Base-by-base conservation (phyloP, 306 rosid genomes). In the Trichosanthes cucumerina region DNA sequence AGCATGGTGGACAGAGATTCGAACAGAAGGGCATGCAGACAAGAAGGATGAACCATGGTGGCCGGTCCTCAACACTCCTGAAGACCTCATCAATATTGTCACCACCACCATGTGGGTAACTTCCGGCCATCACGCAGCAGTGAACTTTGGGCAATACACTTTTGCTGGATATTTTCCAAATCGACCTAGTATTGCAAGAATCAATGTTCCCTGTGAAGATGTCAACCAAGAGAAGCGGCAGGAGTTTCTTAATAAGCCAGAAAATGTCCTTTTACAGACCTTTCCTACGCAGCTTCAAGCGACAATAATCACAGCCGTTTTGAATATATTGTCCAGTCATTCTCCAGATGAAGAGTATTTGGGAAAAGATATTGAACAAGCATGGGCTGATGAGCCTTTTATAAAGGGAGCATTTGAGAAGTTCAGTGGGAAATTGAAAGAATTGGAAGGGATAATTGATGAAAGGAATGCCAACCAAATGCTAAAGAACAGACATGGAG, bases 21-120 rank as follows among this genome's bases (percentile, higher is more conserved):
- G 88, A 82, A 88, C 86, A 6, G 77, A 73, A 8, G 97, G 97
- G 2, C 93, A 90, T 19, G 92, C 80, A 0, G 93, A 92, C 80
- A 92, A 92, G 75, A 90, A 92, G 41, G 96, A 92, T 19, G 93
- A 90, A 78, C 91, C 93, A 18, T 86, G 97, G 96, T 92, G 97
- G 97, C 96, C 96, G 4, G 36, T 41, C 18, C 85, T 90, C 4
- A 79, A 82, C 54, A 92, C 91, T 11, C 80, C 85, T 0, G 12
- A 88, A 80, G 91, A 92, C 78, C 91, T 90, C 9, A 88, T 89
- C 14, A 73, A 60, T 70, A 89, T 90, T 79, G 66, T 90, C 28
- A 79, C 75, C 1, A 89, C 79, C 65, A 90, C 90, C 43, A 78
- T 82, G 28, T 92, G 97, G 97, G 89, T 89, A 1, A 69, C 96